A percentile compares a stretch with the other conserved stretches of the same genome.
phyloP scores from a whole-genome alignment of 2,329 filamentous ascomycete genomes.

The Ambrosiella cleistominuta region DNA sequence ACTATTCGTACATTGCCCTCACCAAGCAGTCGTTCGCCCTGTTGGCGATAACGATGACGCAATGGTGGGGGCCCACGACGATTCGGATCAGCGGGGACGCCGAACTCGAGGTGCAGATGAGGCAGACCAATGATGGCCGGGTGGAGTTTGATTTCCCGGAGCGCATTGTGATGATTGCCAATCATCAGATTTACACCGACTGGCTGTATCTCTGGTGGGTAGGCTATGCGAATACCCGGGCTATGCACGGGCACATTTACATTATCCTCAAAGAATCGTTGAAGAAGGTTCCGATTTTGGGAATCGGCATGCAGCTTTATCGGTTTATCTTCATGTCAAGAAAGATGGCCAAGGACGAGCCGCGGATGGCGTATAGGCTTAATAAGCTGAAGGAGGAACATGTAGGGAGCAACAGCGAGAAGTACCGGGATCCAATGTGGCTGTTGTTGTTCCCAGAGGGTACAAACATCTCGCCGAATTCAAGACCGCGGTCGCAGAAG shows the following conservation, averaged over 20 bases:
- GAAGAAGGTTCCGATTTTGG: constrained; percentile 63
- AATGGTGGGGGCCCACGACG: constrained; percentile 73
- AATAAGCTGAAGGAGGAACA: constrained; percentile 46
- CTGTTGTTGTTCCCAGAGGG: constrained; percentile 75
- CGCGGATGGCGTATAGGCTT: constrained; percentile 56
- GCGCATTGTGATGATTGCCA: constrained; percentile 66
- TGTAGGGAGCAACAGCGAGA: constrained; percentile 23
- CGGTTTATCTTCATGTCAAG: constrained; percentile 85
- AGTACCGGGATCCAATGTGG: constrained; percentile 69
- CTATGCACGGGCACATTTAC: constrained; percentile 72
- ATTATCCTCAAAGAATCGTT: constrained; percentile 82
- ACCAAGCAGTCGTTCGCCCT: constrained; percentile 75
- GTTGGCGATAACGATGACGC: constrained; percentile 59
- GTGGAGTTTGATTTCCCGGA: constrained; percentile 68
- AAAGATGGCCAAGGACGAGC: constrained; percentile 67
- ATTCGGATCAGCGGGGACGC: constrained; percentile 71
- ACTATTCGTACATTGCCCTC: constrained; percentile 72
- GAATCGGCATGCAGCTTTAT: constrained; percentile 68
- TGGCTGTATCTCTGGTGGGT: constrained; percentile 93
- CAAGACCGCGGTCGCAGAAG: constrained; percentile 48
- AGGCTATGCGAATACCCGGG: constrained; percentile 58
- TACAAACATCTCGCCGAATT: constrained; percentile 60
- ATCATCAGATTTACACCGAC: constrained; percentile 84
- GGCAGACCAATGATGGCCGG: constrained; percentile 49
- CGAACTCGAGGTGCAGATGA: constrained; percentile 59